Evolutionary conservation across 129 eudicot genomes (phyloP), one percentile per base, ranked within the genome.

Genomic region (Tagetes erecta): DNA sequence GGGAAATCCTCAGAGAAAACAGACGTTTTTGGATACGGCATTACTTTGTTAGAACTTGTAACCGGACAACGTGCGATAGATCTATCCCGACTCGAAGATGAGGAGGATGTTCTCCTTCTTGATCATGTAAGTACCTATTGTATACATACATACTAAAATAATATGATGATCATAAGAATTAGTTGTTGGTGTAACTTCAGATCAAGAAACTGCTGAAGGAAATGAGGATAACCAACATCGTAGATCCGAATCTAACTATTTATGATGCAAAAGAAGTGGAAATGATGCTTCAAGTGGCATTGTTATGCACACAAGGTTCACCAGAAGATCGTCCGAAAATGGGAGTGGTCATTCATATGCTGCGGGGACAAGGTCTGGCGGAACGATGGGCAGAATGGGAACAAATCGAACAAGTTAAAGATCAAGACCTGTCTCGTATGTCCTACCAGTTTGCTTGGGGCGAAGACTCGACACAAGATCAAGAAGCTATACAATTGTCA

Each of bases 341-440:
- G 97, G 80, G 85, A 73, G 84, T 90, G 71, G 92, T 94, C 3
- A 86, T 86, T 58, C 82, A 76, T 59, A 93, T 93, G 96, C 88
- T 90, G 31, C 76, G 85, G 68, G 98, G 98, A 51, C 92, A 78
- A 8, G 92, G 88, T n/a, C 83, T 94, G 83, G 86, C 83, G 0
- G 92, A 90, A 82, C 83, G 88, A 74, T 94, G 98, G 98, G 93
- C 92, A 0, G 91, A 94, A 74, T 90, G 98, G 98, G 97, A 94
- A 78, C 95, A 80, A 55, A 73, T 84, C 4, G 93, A 94, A 80
- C 84, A 94, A 78, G 80, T 87, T 50, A 84, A 88, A 63, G 74
- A 67, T 46, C 92, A 78, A 76, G 91, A 94, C 55, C 84, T 77
- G 59, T 86, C 88, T 2, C 80, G 79, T 8, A 79, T 90, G 86